Evolutionary conservation across 352 stramenopile species (phyloP).

Genomic region (Aphanomyces invadans): DNA sequence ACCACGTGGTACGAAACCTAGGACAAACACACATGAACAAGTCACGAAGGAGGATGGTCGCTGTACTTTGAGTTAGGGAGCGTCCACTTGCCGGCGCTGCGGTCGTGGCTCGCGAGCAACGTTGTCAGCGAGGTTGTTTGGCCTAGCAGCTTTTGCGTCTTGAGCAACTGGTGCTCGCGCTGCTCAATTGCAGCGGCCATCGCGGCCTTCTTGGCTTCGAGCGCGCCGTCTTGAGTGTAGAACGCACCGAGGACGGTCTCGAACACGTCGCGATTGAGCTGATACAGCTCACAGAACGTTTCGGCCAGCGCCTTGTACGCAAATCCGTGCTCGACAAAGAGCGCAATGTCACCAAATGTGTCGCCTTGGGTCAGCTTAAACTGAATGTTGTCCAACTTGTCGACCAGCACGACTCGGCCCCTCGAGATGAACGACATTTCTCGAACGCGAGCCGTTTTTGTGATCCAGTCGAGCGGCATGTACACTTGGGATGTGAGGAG

Average conservation of each 20-base stretch:
- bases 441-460: slow-evolving; percentile 3
- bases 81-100: slow-evolving; percentile 1
- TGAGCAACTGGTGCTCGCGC: slow-evolving; percentile 52
- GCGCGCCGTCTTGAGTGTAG: slow-evolving; percentile 33
- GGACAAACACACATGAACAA: too few species aligned
- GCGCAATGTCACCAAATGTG: slow-evolving; percentile 21
- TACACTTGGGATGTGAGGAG: slow-evolving; percentile 23
- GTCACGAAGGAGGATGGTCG: too few species aligned
- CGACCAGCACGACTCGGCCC: slow-evolving; percentile 18
- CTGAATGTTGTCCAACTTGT: slow-evolving; percentile 19
- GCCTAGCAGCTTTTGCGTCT: slow-evolving; percentile 68
- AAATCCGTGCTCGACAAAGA: slow-evolving; percentile 21
- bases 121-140: slow-evolving; percentile 27
- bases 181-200: slow-evolving; percentile 43
- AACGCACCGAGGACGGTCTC: slow-evolving; percentile 47
- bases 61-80: slow-evolving; percentile 20
- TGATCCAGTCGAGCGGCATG: slow-evolving; percentile 24
- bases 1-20: slow-evolving; percentile 22
- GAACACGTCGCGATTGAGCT: slow-evolving; percentile 54
- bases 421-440: slow-evolving; percentile 24
- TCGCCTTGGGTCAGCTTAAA: slow-evolving; percentile 19
- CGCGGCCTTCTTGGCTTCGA: slow-evolving; percentile 29
- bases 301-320: slow-evolving; percentile 53
- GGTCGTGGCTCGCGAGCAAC: slow-evolving; percentile 2
- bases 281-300: slow-evolving; percentile 78